Evolutionary conservation across 2,329 filamentous ascomycete genomes (phyloP).

Genomic region (Phyllosticta citrichinensis): DNA sequence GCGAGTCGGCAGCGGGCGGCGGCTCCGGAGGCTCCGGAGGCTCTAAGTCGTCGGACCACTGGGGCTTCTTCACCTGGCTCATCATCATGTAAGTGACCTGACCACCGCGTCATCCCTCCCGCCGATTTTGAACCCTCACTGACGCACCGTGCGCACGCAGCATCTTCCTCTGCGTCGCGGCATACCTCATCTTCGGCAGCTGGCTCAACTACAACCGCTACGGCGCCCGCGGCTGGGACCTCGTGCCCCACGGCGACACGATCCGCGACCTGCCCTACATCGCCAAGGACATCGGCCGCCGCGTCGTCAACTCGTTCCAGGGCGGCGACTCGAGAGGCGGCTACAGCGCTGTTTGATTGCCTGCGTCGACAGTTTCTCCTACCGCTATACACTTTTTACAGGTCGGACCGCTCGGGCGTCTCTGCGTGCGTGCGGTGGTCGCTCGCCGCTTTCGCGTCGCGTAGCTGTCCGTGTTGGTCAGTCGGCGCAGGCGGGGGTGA

Average conservation of each 20-base stretch:
- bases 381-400: not conserved
- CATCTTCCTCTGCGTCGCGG: conserved; percentile 70
- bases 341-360: conserved; percentile 75
- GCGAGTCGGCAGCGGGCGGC: conserved; percentile 39
- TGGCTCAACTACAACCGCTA: conserved; percentile 99
- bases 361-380: not conserved
- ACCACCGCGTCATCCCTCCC: no score
- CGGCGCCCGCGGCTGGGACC: conserved; percentile 87
- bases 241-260: conserved; percentile 84
- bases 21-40: conserved; percentile 28
- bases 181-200: conserved; percentile 94
- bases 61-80: conserved; percentile 98
- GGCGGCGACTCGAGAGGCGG: conserved; percentile 76
- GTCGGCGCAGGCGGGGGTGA: no score
- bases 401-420: not conserved
- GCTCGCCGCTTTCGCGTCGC: no score
- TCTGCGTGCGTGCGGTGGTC: no score
- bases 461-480: no score
- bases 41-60: conserved; percentile 43
- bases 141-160: conserved; percentile 34
- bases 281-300: conserved; percentile 74
- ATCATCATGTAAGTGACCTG: conserved; percentile 79
- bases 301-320: conserved; percentile 74
- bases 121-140: not conserved
- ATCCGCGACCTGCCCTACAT: conserved; percentile 89